These are phyloP conservation scores for Tilletia caries DNA, from an alignment of 1,284 basidiomycete genomes.

Conservation along the genomic window DNA sequence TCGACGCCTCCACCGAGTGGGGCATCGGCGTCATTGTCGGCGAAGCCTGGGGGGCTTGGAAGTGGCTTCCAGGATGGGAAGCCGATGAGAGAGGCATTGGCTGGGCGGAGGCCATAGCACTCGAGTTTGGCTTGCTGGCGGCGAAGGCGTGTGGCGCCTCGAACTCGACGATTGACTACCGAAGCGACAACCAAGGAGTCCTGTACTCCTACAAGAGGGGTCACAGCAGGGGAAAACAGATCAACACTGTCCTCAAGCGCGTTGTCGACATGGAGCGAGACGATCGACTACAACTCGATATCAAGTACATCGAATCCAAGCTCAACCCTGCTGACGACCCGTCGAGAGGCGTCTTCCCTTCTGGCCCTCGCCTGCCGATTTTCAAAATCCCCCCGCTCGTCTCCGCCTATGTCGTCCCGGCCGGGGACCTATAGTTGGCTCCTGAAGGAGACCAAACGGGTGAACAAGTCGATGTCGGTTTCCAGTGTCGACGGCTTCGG, in stretches of 20 bases:
- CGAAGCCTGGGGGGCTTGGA: not conserved
- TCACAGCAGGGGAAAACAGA: not conserved
- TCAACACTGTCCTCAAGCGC: not conserved
- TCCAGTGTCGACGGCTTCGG: no score
- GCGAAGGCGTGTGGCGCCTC: not conserved
- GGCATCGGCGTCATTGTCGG: not conserved
- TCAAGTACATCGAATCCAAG: no score
- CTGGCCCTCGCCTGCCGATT: not conserved
- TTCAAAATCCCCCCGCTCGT: not conserved
- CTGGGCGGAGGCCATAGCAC: not conserved
- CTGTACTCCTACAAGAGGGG: not conserved
- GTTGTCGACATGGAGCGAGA: not conserved
- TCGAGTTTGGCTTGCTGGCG: not conserved
- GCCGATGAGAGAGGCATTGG: not conserved
- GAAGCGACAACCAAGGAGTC: not conserved
- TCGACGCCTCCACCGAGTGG: not conserved
- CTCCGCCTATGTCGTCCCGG: no score
- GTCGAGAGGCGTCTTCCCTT: not conserved
- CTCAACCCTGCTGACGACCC: not conserved
- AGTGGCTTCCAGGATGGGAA: not conserved
- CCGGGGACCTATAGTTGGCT: no score
- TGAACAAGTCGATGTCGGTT: no score
- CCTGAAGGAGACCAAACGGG: not conserved
- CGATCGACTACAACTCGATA: no score
- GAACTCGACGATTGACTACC: not conserved